Evolutionary conservation across 768 basidiomycete species (phyloP).

Genomic region (Leucosporidium scottii): DNA sequence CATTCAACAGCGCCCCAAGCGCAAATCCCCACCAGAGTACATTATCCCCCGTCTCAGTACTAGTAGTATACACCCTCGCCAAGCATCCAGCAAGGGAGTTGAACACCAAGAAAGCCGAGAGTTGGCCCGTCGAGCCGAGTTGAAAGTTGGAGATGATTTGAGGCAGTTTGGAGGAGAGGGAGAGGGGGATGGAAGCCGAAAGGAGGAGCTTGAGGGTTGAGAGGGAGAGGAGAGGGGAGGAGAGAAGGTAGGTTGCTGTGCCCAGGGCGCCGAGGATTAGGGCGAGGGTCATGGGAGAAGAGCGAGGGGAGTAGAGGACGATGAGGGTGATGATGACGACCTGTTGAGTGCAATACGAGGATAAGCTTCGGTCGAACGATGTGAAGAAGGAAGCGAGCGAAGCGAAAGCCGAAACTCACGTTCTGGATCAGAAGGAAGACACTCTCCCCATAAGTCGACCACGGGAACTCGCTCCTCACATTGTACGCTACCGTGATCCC

Average conservation of each 20-base stretch:
- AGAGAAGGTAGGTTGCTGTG: constrained; percentile 47
- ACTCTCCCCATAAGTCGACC: constrained; percentile 97
- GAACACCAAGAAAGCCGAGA: constrained; percentile 85
- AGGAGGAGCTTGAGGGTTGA: constrained; percentile 62
- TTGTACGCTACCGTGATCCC: constrained; percentile 85
- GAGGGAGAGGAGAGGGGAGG: constrained; percentile 41
- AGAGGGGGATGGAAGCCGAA: constrained; percentile 78
- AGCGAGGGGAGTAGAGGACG: constrained; percentile 32
- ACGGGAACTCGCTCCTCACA: constrained; percentile 75
- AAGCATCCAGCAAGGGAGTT: constrained; percentile 81
- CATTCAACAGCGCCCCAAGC: constrained; percentile 71
- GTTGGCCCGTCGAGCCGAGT: constrained; percentile 75
- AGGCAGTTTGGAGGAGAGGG: constrained; percentile 85
- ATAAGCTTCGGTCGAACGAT: no score
- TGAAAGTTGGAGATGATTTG: constrained; percentile 79
- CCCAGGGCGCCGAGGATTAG: constrained; percentile 43
- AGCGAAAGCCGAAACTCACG: constrained; percentile 2
- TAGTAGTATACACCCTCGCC: constrained; percentile 87
- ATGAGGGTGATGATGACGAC: constrained; percentile 28
- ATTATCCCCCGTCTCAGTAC: constrained; percentile 74
- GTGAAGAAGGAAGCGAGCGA: constrained; percentile 7
- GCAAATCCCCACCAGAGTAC: constrained; percentile 77
- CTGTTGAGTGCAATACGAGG: constrained; percentile 45
- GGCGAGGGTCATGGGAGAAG: constrained; percentile 38
- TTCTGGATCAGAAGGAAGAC: constrained; percentile 57